Evolutionary conservation across 2,329 filamentous ascomycete species (phyloP).

Genomic region (Nothophoma quercina): DNA sequence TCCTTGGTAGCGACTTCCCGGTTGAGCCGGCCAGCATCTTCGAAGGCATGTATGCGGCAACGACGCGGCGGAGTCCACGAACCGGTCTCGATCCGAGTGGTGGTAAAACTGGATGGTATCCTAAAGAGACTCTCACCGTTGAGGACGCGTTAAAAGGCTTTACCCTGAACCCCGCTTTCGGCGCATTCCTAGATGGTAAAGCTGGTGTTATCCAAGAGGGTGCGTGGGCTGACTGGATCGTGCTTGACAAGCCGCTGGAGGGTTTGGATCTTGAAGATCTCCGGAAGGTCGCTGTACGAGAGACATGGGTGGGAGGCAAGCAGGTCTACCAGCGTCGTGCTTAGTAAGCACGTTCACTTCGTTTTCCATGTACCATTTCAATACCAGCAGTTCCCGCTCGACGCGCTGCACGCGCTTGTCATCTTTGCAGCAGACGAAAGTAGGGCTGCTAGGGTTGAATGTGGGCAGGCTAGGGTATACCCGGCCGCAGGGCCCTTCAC

Average conservation of each 20-base stretch:
- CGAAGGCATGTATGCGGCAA: slow-evolving; percentile 73
- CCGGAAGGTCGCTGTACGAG: slow-evolving; percentile 63
- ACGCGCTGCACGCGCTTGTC: slow-evolving; percentile 3
- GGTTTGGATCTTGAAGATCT: slow-evolving; percentile 59
- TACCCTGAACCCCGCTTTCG: slow-evolving; percentile 66
- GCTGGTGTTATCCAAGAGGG: slow-evolving; percentile 68
- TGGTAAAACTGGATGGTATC: slow-evolving; percentile 64
- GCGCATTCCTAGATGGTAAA: slow-evolving; percentile 65
- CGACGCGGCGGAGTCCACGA: slow-evolving; percentile 67
- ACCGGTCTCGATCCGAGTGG: slow-evolving; percentile 53
- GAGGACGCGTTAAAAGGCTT: slow-evolving; percentile 70
- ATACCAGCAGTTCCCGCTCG: not conserved
- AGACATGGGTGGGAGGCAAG: slow-evolving; percentile 73
- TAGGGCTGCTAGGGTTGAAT: not conserved
- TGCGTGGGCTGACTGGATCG: slow-evolving; percentile 73
- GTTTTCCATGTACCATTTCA: slow-evolving; percentile 11
- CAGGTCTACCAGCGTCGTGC: slow-evolving; percentile 44
- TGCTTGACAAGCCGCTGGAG: slow-evolving; percentile 67
- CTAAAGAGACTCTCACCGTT: slow-evolving; percentile 65
- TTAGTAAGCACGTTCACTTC: slow-evolving; percentile 1
- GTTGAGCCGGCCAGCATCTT: slow-evolving; percentile 74
- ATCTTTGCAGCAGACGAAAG: not conserved
- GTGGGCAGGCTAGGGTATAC: slow-evolving; percentile 9
- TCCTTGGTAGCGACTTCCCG: slow-evolving; percentile 75
- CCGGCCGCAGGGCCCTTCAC: not conserved